Evolutionary conservation across 1,139 yeast species (phyloP), one percentile per base, ranked within the genome.

Genomic region (Saccharomycopsis crataegensis): DNA sequence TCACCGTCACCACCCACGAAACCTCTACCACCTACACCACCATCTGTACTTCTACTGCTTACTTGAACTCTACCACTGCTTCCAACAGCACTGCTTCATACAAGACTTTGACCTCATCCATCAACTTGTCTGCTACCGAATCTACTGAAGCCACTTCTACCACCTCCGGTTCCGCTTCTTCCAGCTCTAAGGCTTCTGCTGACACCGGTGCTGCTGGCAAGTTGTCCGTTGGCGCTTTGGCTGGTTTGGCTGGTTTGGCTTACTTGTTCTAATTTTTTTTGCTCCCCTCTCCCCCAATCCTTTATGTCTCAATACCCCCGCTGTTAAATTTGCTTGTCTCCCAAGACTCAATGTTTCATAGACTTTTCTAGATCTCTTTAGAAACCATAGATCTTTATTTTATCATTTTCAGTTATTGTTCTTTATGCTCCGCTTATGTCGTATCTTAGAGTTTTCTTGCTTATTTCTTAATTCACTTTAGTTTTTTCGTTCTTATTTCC

Each of bases 1-100:
- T 47, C 48, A 52, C 55, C 16, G 42, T 52, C 41, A 52, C 55
- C 42, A 32, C 47, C 46, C 44, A 46, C 37, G 40, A 11, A 14
- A 51, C 49, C 7, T 2, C 32, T 12, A 49, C 53, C 31, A 44
- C 52, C 14, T 49, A 44, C 42, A 52, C 55, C 36, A 52, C 55
- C 22, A 32, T 48, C 36, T 52, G 49, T 40, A 52, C 55, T 8
- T 28, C 48, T 7, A 49, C 55, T n/a, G 53, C 43, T 38, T 49
- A 42, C 46, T 28, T 41, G 32, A 43, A 49, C 49, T 36, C 32
- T 36, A 51, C 45, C 36, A 11, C 41, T 17, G 16, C 17, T 11
- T 16, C 38, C 6, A 32, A 22, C 53, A 31, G 12, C 41, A 42
- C 44, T 44, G 5, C 43, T 5, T 9, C 42, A 33, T 40, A 47